Evolutionary conservation across 192 early-diverging fungal species (phyloP).

Genomic region (Coemansia sp.): DNA sequence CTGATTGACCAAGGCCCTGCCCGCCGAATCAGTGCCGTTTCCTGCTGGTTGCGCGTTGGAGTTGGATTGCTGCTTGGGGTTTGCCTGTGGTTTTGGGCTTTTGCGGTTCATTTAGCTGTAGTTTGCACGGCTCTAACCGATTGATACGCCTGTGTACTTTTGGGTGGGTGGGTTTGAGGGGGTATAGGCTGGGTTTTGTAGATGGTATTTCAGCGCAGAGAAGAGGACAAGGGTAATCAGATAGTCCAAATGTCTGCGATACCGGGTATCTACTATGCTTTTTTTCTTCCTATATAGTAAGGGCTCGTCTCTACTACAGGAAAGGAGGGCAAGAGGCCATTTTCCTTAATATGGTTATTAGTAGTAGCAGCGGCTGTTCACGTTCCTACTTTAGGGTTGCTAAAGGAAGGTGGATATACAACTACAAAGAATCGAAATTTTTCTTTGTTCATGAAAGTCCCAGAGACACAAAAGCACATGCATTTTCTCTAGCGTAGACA

Average conservation of each 20-base stretch:
- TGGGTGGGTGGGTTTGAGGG: not conserved
- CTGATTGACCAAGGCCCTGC: slow-evolving; percentile 12
- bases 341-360: too few relatives aligned
- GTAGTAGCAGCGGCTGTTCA: not conserved
- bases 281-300: slow-evolving; percentile 14
- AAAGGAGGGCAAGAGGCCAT: not conserved
- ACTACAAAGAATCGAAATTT: not conserved
- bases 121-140: slow-evolving; percentile 11
- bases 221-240: slow-evolving; percentile 2
- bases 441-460: slow-evolving; percentile 8
- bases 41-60: slow-evolving; percentile 51
- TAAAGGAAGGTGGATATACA: not conserved
- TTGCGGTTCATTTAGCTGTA: slow-evolving; percentile 53
- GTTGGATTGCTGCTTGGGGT: slow-evolving; percentile 42
- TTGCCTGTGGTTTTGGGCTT: slow-evolving; percentile 34
- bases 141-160: slow-evolving; percentile 10
- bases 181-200: too few relatives aligned
- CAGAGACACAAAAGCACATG: not conserved
- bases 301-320: slow-evolving; percentile 34
- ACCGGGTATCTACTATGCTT: slow-evolving; percentile 8
- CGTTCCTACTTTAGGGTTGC: not conserved
- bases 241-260: not conserved
- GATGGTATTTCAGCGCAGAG: not conserved
- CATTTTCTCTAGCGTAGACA: not conserved
- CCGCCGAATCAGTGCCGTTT: slow-evolving; percentile 14